A percentile compares a stretch with the other conserved stretches of the same genome.
These are phyloP conservation scores for Globisporangium acanthophoron DNA, from an alignment of 352 stramenopile genomes.

Conservation along the genomic window DNA sequence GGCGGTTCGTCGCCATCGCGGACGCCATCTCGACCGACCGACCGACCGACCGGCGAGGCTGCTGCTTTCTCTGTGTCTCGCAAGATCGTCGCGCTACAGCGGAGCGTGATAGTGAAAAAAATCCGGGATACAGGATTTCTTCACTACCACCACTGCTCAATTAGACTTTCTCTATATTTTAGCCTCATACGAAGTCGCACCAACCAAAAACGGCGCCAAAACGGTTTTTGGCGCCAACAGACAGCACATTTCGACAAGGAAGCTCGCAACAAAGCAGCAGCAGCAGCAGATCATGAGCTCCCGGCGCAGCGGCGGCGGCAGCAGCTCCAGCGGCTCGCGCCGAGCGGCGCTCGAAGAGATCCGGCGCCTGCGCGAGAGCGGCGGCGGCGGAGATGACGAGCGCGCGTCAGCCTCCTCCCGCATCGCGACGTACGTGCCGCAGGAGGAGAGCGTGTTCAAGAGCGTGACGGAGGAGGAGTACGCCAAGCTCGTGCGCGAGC, in stretches of 20 bases:
- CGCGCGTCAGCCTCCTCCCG: conserved; percentile 23
- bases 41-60: not conserved
- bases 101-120: too few species aligned
- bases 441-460: conserved; percentile 82
- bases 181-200: not conserved
- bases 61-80: too few species aligned
- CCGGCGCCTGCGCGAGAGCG: conserved; percentile 57
- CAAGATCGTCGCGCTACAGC: too few species aligned
- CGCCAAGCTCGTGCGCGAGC: conserved; percentile 76
- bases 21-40: conserved; percentile 41
- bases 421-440: conserved; percentile 65
- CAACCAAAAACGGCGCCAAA: not conserved
- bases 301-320: conserved; percentile 31
- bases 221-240: not conserved
- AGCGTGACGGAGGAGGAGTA: conserved; percentile 84
- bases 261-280: not conserved
- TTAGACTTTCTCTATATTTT: not conserved
- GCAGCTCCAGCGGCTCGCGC: conserved; percentile 23
- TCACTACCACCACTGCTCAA: not conserved
- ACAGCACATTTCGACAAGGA: too few species aligned
- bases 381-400: conserved; percentile 7
- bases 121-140: not conserved
- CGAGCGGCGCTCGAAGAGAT: conserved; percentile 73
- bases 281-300: conserved; percentile 43
- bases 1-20: conserved; percentile 77